Conservation (phyloP, 148 eudicot species). For the Agrostemma githago region DNA sequence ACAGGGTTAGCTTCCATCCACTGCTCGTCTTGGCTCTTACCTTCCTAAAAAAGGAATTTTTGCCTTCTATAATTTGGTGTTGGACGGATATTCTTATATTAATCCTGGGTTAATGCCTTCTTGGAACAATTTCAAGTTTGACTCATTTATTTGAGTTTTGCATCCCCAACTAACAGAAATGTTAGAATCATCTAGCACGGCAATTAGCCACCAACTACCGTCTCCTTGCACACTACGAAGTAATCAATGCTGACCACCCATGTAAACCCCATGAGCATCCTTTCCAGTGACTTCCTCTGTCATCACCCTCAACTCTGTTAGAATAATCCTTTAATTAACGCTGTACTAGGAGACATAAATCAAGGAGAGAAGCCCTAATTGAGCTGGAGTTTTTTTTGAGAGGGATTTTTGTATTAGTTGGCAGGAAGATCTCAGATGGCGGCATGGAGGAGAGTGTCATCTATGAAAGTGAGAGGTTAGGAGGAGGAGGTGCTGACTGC, state of each 20-base stretch:
- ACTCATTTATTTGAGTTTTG: neutral
- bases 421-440: neutral
- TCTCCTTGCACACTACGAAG: neutral
- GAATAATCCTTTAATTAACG: neutral
- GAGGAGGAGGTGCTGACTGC: neutral
- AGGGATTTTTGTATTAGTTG: neutral
- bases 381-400: neutral
- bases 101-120: neutral
- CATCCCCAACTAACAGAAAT: neutral
- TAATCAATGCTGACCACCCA: neutral
- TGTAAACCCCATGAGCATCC: neutral
- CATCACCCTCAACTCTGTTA: neutral
- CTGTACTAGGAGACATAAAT: neutral
- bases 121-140: neutral
- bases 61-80: neutral
- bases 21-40: neutral
- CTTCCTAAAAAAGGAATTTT: neutral
- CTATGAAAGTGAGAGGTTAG: neutral
- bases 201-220: neutral
- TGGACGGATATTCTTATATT: neutral
- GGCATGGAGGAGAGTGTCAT: neutral
- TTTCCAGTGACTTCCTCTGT: neutral
- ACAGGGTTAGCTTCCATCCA: conserved; percentile 60
- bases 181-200: neutral
- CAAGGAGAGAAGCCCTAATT: conserved; percentile 2